These are phyloP conservation scores for Epichloe brachyelytri DNA, from an alignment of 2,329 filamentous ascomycete species.

Conservation along the genomic window DNA sequence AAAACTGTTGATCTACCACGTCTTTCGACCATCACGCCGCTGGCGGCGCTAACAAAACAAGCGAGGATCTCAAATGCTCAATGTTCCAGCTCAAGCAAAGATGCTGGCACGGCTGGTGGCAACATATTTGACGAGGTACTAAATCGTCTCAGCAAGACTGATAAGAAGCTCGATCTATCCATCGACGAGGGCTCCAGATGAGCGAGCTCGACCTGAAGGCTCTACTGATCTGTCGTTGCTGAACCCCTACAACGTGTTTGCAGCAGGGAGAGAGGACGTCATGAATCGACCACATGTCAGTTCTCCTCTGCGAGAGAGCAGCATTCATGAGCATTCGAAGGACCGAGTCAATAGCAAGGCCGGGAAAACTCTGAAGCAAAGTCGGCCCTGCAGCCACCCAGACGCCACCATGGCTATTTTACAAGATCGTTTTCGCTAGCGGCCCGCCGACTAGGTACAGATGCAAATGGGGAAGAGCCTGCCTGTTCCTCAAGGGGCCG, in stretches of 20 bases:
- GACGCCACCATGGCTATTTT: slow-evolving; percentile 3
- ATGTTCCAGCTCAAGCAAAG: neutral
- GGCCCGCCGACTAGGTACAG: neutral
- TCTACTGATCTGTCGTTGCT: slow-evolving; percentile 5
- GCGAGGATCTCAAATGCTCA: slow-evolving; percentile 6
- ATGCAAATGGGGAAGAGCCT: neutral
- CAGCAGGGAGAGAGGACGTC: slow-evolving; percentile 4
- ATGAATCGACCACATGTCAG: slow-evolving; percentile 13
- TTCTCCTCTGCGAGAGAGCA: slow-evolving; percentile 15
- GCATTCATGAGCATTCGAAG: slow-evolving; percentile 3
- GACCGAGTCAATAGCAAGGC: neutral
- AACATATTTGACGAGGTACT: slow-evolving; percentile 7
- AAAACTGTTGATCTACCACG: slow-evolving; percentile 4
- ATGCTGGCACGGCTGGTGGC: neutral
- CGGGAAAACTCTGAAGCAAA: neutral
- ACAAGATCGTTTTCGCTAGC: slow-evolving; percentile 4
- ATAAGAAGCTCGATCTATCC: neutral
- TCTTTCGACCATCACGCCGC: slow-evolving; percentile 16
- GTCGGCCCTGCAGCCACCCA: neutral
- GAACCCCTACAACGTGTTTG: slow-evolving; percentile 15
- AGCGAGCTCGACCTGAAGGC: neutral
- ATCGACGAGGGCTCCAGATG: neutral
- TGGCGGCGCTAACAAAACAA: neutral
- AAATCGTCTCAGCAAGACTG: neutral
- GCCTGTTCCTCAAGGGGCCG: neutral